Evolutionary conservation across 2,329 filamentous ascomycete species (phyloP), one percentile per base, ranked within the genome.

Genomic region (Fusarium brachygibbosum): DNA sequence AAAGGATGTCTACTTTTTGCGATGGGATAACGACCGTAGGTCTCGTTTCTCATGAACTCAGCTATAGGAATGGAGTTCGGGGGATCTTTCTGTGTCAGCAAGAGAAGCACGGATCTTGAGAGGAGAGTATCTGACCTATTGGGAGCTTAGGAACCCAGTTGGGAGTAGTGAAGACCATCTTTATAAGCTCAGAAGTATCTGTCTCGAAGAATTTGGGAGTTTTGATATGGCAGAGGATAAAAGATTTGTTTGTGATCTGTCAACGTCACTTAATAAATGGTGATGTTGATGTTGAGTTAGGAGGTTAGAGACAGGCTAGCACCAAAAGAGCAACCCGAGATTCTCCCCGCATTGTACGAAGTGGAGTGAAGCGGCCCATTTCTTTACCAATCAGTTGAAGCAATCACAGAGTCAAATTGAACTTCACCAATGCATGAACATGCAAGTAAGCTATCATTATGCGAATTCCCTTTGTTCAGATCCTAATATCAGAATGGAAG

Each of bases 1-100:
- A 91, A 97, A 0, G 93, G 91, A 63, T 91, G 86, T 49, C 83
- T 83, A 17, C 92, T 90, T 66, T 87, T 83, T 23, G 85, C 83
- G 4, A 92, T 79, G 1, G 91, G 84, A 51, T 82, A 78, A 38
- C 93, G 72, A 0, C 72, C 70, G 34, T 37, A 40, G 0, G n/a
- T 14, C 8, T 63, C 60, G 8, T 63, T 64, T 9, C 29, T 58
- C 60, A 63, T 63, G 5, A 64, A 63, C 16, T 63, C 58, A n/a
- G 44, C 58, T 34, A 63, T 64, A 0, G 59, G 28, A n/a, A 63
- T 45, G 6, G 60, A 58, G 23, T 63, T 50, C 5, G 60, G 60
- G 1, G 60, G 60, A 2, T 64, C 60, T 63, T 17, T 14, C 4
- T 31, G 4, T 32, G 59, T 63, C 25, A 63, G 58, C 48, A 13